Conservation (phyloP, 352 stramenopile species). For the Pythium brachiatum region DNA sequence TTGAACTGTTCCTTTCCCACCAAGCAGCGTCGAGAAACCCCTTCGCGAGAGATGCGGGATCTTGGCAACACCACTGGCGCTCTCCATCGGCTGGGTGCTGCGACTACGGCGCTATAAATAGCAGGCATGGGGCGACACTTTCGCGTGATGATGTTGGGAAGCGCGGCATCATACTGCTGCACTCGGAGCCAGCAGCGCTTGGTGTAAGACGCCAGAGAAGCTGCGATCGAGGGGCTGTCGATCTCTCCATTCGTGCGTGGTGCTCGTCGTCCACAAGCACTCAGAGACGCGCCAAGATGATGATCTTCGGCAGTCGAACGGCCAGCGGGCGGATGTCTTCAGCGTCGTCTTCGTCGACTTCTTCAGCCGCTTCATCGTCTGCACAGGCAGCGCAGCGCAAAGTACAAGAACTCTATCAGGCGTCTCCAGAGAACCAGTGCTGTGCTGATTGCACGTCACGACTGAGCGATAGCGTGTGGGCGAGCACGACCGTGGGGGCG, state of each 20-base stretch:
- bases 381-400: slow-evolving; percentile 86
- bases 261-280: background rate
- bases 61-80: background rate
- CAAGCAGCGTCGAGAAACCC: background rate
- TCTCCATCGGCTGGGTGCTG: background rate
- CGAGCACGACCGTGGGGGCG: slow-evolving; percentile 91
- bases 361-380: slow-evolving; percentile 93
- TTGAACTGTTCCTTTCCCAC: slow-evolving; percentile 1
- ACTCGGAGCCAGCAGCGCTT: background rate
- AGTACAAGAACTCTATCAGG: slow-evolving; percentile 62
- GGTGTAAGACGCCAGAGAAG: background rate
- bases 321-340: slow-evolving; percentile 18
- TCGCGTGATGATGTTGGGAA: background rate
- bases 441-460: slow-evolving; percentile 78
- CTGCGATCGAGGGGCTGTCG: background rate
- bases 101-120: background rate
- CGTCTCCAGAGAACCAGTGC: slow-evolving; percentile 52
- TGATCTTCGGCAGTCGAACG: slow-evolving; percentile 26
- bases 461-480: slow-evolving; percentile 90
- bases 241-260: background rate
- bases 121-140: background rate
- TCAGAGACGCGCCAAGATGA: slow-evolving; percentile 8
- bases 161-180: background rate
- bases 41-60: background rate
- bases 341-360: slow-evolving; percentile 91